These are phyloP conservation scores for Phaeoacremonium minimum DNA, from an alignment of 2,329 filamentous ascomycete species.

Conservation along the genomic window DNA sequence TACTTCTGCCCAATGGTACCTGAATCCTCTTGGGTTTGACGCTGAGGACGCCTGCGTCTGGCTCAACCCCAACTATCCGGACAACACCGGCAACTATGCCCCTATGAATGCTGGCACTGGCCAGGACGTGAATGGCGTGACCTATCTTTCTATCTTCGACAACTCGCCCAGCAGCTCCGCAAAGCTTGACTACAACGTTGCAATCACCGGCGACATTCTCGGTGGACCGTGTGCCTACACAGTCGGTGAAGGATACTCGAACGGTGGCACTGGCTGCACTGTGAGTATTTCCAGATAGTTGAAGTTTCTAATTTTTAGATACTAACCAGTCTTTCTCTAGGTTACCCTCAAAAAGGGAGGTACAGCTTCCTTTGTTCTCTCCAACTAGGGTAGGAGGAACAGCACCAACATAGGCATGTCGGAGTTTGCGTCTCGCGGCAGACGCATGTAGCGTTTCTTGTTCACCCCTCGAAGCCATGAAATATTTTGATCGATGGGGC, in stretches of 20 bases:
- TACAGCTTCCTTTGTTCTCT: too few species aligned
- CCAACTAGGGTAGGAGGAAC: too few species aligned
- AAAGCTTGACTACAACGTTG: constrained; percentile 72
- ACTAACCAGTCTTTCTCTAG: too few species aligned
- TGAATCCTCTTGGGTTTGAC: constrained; percentile 75
- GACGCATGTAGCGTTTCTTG: too few species aligned
- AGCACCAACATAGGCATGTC: too few species aligned
- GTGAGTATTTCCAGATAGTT: too few species aligned
- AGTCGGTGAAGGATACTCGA: constrained; percentile 53
- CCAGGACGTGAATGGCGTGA: constrained; percentile 56
- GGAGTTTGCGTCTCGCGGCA: too few species aligned
- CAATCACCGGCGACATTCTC: constrained; percentile 66
- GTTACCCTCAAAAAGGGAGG: too few species aligned
- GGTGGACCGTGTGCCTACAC: constrained; percentile 58
- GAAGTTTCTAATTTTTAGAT: too few species aligned
- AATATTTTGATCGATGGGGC: too few species aligned
- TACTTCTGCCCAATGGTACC: constrained; percentile 94
- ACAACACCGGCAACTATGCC: constrained; percentile 75
- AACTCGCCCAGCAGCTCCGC: constrained; percentile 72
- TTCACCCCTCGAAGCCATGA: too few species aligned
- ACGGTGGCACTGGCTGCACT: constrained; percentile 67
- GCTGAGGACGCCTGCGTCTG: constrained; percentile 72
- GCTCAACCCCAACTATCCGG: constrained; percentile 44
- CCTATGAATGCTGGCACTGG: constrained; percentile 84
- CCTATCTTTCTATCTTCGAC: constrained; percentile 79